Conservation (phyloP, 805 yeast species). For the Barnettozyma siamensis region DNA sequence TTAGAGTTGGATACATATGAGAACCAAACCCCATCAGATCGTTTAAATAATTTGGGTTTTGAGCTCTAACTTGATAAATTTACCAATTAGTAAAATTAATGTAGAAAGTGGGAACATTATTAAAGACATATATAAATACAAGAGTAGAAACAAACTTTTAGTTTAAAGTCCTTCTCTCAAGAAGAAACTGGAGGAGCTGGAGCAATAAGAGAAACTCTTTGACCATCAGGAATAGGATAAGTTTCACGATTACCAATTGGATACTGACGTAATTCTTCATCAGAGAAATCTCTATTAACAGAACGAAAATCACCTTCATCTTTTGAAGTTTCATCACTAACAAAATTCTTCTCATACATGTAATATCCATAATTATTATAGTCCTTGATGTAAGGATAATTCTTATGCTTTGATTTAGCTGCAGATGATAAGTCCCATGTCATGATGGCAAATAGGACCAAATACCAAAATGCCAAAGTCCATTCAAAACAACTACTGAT, state of each 20-base stretch:
- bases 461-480: slow-evolving; percentile 83
- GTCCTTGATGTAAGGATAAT: slow-evolving; percentile 20
- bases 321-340: slow-evolving; percentile 5
- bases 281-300: slow-evolving; percentile 18
- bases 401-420: slow-evolving; percentile 30
- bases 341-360: slow-evolving; percentile 19
- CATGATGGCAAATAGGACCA: slow-evolving; percentile 57
- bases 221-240: slow-evolving; percentile 25
- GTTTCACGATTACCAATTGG: slow-evolving; percentile 15
- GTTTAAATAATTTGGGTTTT: too few relatives aligned
- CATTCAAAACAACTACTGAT: slow-evolving; percentile 59
- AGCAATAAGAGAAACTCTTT: slow-evolving; percentile 3
- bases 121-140: too few relatives aligned
- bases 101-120: too few relatives aligned
- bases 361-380: slow-evolving; percentile 22
- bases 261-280: slow-evolving; percentile 20
- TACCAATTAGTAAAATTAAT: too few relatives aligned
- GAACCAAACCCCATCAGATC: too few relatives aligned
- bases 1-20: too few relatives aligned
- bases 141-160: background rate
- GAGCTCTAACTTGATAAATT: too few relatives aligned
- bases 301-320: background rate
- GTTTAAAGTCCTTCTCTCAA: too few relatives aligned
- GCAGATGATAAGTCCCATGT: slow-evolving; percentile 68
- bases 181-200: too few relatives aligned